These are phyloP conservation scores for Fomitopsis pinicola DNA, from an alignment of 1,284 basidiomycete genomes.

Conservation along the genomic window DNA sequence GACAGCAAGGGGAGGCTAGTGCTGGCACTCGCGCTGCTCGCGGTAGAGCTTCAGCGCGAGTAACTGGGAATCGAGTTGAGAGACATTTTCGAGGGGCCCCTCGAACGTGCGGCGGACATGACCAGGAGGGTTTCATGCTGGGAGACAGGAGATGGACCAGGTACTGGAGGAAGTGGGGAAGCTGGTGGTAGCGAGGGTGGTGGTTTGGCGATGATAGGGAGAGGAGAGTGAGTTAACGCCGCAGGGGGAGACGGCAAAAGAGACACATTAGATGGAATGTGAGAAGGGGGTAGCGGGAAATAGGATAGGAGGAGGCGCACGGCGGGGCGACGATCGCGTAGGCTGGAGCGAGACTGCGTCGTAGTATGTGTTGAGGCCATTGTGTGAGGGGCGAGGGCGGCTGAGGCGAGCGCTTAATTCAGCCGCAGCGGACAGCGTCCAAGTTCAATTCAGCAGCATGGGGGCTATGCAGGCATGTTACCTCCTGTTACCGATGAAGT, in stretches of 20 bases:
- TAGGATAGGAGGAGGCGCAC: conserved; percentile 42
- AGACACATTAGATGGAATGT: conserved; percentile 40
- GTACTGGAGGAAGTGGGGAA: conserved; percentile 46
- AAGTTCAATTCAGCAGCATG: too few relatives aligned
- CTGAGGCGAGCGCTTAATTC: not conserved
- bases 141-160: conserved; percentile 44
- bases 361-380: conserved; percentile 20
- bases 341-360: conserved; percentile 14
- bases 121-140: conserved; percentile 42
- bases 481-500: too few relatives aligned
- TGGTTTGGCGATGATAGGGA: conserved; percentile 26
- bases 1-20: conserved; percentile 18
- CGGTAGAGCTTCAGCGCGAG: conserved; percentile 27
- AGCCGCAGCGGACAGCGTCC: too few relatives aligned
- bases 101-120: conserved; percentile 32
- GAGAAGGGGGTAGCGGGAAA: conserved; percentile 48
- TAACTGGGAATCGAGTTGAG: conserved; percentile 26
- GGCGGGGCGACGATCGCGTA: conserved; percentile 18
- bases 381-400: conserved; percentile 7
- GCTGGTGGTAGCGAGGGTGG: conserved; percentile 43
- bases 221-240: conserved; percentile 3
- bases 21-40: conserved; percentile 18
- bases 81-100: conserved; percentile 31
- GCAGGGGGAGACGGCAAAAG: not conserved
- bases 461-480: too few relatives aligned